Base-by-base conservation (phyloP, 371 early-diverging fungal species). In the Mucor mucedo region DNA sequence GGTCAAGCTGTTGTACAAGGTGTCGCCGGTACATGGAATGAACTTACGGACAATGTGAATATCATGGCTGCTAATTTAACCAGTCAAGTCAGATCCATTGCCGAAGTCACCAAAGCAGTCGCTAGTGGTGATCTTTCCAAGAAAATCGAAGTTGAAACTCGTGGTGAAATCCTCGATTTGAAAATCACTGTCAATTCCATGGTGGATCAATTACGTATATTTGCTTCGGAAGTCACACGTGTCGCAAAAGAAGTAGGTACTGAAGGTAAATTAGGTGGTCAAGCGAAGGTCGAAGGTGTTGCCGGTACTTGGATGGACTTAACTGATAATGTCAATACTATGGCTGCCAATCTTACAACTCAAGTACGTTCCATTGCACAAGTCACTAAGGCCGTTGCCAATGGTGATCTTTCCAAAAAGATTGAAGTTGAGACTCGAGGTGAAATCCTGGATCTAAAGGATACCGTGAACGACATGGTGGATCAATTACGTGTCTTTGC, bases 201-300 rank as follows among this genome's bases (percentile, higher is more conserved):
- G 73, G 72, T 72, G 60, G 72, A 70, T 29, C 72, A 70, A 29
- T 50, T 75, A 29, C 55, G 68, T 56, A 35, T 80, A 35, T 72
- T 72, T 66, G 79, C 76, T 6, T 65, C 79, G 0, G 87, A 89
- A 61, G 89, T 89, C 0, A 83, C 89, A 0, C 81, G 90, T 52
- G 87, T 89, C 0, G 80, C 88, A 3, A 70, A 75, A 11, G 87
- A 88, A 65, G 90, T 89, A 27, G 87, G 90, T 2, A 84, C 86
- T 0, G 86, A 86, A 33, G 88, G 88, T 21, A 72, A 71, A 14
- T 72, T 88, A 0, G 88, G 86, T 10, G 88, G 84, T 27, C 85
- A 84, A 52, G 88, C 86, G 0, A 63, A 70, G 8, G 88, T 88
- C 0, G 62, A 69, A 28, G 76, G 70, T 47, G 86, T 88, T 0